phyloP scores from a whole-genome alignment of 225 moss, liverwort and hornwort species.

The Takakia lepidozioides region DNA sequence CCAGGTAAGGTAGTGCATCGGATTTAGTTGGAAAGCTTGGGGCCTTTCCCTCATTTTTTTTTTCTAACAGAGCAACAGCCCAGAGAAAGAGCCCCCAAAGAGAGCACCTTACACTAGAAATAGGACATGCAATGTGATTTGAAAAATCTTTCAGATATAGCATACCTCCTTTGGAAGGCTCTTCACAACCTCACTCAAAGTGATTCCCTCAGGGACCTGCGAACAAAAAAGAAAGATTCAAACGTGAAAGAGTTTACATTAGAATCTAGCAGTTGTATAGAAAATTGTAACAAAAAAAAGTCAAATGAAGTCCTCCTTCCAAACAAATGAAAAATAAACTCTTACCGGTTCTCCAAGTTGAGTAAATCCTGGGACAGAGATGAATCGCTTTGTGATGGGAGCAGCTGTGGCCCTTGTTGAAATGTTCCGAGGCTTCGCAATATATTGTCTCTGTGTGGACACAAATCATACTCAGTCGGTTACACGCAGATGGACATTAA shows the following conservation, averaged over 20 bases:
- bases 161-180: slow-evolving; percentile 69
- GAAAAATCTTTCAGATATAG: background rate
- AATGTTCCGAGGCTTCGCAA: slow-evolving; percentile 10
- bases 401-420: slow-evolving; percentile 39
- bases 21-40: too few relatives aligned
- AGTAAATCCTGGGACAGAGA: slow-evolving; percentile 64
- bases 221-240: too few relatives aligned
- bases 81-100: background rate
- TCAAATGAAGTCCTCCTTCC: background rate
- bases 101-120: background rate
- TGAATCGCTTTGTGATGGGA: slow-evolving; percentile 37
- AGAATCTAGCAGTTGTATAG: slow-evolving; percentile 1
- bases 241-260: too few relatives aligned
- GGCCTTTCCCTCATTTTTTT: too few relatives aligned
- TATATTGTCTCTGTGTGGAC: slow-evolving; percentile 13
- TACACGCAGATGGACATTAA: background rate
- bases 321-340: background rate
- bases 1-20: too few relatives aligned
- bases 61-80: background rate
- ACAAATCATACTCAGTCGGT: background rate
- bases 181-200: slow-evolving; percentile 56
- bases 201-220: slow-evolving; percentile 54
- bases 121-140: background rate
- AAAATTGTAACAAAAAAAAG: background rate
- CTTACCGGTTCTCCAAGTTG: slow-evolving; percentile 68